Evolutionary conservation across 164 flowering plant genomes (phyloP), one percentile per base, ranked within the genome.

Genomic region (Chloranthus sessilifolius): DNA sequence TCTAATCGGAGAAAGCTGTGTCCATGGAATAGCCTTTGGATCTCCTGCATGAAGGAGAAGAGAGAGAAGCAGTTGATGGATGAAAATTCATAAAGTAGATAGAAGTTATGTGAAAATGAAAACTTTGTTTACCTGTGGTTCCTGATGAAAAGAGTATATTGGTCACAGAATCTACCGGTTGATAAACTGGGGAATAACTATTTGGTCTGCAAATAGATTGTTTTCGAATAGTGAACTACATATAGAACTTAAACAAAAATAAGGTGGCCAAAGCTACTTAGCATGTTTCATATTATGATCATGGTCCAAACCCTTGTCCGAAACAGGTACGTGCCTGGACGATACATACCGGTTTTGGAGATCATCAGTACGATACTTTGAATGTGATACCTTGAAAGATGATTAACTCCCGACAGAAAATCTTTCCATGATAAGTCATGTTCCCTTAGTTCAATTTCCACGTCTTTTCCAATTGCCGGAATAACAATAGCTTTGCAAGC

Each of bases 1-100:
- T 47, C 95, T 78, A 40, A 85, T 77, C 5, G 95, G 88, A 46
- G 88, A 73, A 55, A 81, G 67, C n/a, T 88, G 96, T 30, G 88
- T 85, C 95, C 95, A 91, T 22, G 95, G 90, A 50, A 91, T 79
- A 20, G 98, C 98, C 69, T 91, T 91, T 38, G 96, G 98, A 14
- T 88, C 96, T 49, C 98, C 98, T 90, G 63, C 24, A 50, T 5
- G 19, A 35, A 58, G 21, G 22, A 16, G 43, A 45, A 33, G 27
- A 10, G 2, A 43, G 22, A 21, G 38, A 28, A 55, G 2, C 17
- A 25, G 28, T 55, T 17, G 7, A 6, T 6, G 26, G 5, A 2
- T 27, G 16, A 7, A 33, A 37, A 36, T 2, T 2, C 7, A 10
- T 1, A 27, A 8, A 31, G n/a, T 8, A 14, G 22, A 21, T 10